Percentiles rank a stretch among this genome's conserved stretches.
Conservation (phyloP, 441 rosid species). For the Euphorbia corollata region DNA sequence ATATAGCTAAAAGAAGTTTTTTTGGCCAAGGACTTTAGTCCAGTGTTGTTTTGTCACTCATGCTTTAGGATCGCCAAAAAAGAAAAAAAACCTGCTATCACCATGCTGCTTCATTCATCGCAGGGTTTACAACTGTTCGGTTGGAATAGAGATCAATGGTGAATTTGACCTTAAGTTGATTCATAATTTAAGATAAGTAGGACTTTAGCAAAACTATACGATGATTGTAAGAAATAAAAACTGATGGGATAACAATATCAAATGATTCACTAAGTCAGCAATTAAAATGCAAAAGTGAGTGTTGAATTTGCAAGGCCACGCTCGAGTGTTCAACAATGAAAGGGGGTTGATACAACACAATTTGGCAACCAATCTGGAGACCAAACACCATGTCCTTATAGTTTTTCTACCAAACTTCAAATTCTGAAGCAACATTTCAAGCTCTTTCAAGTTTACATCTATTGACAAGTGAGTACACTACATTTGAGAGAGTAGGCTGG, state of each 20-base stretch:
- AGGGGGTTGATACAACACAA: conserved; percentile 9
- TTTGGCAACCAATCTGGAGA: not conserved
- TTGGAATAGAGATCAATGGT: not conserved
- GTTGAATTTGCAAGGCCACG: not conserved
- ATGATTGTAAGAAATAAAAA: not conserved
- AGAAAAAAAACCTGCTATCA: not conserved
- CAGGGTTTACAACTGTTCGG: not conserved
- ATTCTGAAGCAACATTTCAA: not conserved
- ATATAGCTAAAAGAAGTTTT: not conserved
- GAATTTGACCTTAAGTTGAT: not conserved
- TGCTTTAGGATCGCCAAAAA: not conserved
- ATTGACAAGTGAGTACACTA: not conserved
- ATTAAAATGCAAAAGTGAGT: conserved; percentile 2
- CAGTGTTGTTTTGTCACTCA: not conserved
- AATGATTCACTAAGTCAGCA: not conserved
- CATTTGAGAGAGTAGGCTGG: too few relatives aligned
- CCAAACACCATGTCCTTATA: not conserved
- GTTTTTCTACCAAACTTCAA: not conserved
- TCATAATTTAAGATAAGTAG: not conserved
- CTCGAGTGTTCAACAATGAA: conserved; percentile 2
- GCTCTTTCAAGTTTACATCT: not conserved
- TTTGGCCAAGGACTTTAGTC: not conserved
- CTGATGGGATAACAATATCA: not conserved
- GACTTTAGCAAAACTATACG: not conserved
- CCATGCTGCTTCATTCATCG: conserved; percentile 4